Percentiles rank a stretch among this genome's conserved stretches.
phyloP scores from a whole-genome alignment of 768 basidiomycete genomes.

The Lactarius psammicola region DNA sequence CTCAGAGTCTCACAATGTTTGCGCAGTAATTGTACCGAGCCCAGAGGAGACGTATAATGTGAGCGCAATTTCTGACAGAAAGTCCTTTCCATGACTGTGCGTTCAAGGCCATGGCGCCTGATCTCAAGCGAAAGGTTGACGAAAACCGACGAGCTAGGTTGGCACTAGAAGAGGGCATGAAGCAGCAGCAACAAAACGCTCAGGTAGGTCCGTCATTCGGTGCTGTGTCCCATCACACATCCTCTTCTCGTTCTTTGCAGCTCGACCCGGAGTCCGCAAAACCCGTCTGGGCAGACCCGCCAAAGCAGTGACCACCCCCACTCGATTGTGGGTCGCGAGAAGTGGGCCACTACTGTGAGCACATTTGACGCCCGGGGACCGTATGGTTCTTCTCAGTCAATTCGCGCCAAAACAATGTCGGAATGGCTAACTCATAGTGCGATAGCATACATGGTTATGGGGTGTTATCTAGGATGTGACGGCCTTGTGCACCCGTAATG shows the following conservation, averaged over 20 bases:
- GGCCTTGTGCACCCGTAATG: slow-evolving; percentile 70
- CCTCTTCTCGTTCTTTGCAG: slow-evolving; percentile 28
- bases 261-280: slow-evolving; percentile 39
- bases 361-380: background rate
- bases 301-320: slow-evolving; percentile 4
- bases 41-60: slow-evolving; percentile 40
- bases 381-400: background rate
- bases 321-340: background rate
- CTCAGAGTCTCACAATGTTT: background rate
- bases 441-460: slow-evolving; percentile 1
- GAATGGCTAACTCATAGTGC: background rate
- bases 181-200: slow-evolving; percentile 32
- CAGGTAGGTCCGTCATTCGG: slow-evolving; percentile 31
- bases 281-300: slow-evolving; percentile 38
- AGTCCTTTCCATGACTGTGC: background rate
- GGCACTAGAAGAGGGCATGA: slow-evolving; percentile 36
- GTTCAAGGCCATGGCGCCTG: slow-evolving; percentile 39
- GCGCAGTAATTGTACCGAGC: slow-evolving; percentile 35
- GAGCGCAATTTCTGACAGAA: slow-evolving; percentile 18
- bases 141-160: slow-evolving; percentile 38
- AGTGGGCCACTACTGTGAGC: background rate
- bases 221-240: background rate
- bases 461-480: slow-evolving; percentile 34
- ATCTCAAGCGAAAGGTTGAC: slow-evolving; percentile 39
- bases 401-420: background rate